Percentiles rank a stretch among this genome's conserved stretches.
Evolutionary conservation across 2,329 filamentous ascomycete genomes (phyloP).

Genomic region (Fusarium fujikuroi): DNA sequence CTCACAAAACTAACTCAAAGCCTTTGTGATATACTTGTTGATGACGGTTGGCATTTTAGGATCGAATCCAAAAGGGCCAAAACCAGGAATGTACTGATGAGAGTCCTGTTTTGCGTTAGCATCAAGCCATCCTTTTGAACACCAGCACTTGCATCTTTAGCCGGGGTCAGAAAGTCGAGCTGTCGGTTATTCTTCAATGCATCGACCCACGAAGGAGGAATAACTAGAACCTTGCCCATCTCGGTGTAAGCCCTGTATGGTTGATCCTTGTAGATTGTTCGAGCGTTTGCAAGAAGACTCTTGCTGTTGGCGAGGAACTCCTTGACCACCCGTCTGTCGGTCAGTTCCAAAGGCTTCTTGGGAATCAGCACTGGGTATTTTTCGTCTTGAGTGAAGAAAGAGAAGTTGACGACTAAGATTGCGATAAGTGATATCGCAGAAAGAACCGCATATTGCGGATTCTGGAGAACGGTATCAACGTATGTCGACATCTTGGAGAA

Average conservation of each 20-base stretch:
- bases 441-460: not conserved
- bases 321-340: not conserved
- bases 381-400: not conserved
- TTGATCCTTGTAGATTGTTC: not conserved
- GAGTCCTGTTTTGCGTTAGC: not conserved
- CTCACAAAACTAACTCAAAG: not conserved
- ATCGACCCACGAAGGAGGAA: not conserved
- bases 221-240: not conserved
- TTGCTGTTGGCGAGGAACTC: not conserved
- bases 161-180: not conserved
- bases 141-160: not conserved
- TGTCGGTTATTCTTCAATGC: not conserved
- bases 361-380: not conserved
- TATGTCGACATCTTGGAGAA: not conserved
- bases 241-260: not conserved
- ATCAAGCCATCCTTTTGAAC: fast-evolving
- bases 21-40: not conserved
- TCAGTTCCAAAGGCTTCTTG: not conserved
- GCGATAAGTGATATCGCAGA: not conserved
- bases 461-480: not conserved
- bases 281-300: not conserved
- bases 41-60: not conserved
- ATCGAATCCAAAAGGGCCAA: not conserved
- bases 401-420: not conserved
- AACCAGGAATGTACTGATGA: not conserved